Evolutionary conservation across 176 grass and related monocot genomes (phyloP).

Genomic region (Alloteropsis semialata): DNA sequence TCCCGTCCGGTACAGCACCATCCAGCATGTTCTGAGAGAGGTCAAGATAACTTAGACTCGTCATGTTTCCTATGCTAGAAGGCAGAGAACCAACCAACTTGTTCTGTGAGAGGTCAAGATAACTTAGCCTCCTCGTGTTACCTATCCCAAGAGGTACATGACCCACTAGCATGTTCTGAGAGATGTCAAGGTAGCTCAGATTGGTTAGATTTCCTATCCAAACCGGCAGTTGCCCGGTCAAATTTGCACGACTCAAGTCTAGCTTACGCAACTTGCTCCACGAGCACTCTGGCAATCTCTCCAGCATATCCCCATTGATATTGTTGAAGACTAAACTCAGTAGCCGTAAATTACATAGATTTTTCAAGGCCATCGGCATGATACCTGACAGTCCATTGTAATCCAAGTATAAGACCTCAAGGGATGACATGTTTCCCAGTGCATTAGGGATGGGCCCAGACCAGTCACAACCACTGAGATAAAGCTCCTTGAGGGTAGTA

Average conservation of each 20-base stretch:
- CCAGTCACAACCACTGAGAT: not conserved
- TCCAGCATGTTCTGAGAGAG: too few species aligned
- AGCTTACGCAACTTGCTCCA: not conserved
- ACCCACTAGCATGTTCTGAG: slow-evolving; percentile 16
- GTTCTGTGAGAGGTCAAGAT: too few species aligned
- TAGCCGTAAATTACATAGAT: slow-evolving; percentile 10
- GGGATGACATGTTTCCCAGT: not conserved
- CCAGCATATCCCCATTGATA: not conserved
- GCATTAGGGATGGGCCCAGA: not conserved
- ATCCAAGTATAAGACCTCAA: not conserved
- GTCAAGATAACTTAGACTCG: too few species aligned
- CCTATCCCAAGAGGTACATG: too few species aligned
- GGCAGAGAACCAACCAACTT: too few species aligned
- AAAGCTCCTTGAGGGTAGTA: not conserved
- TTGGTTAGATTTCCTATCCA: slow-evolving; percentile 21
- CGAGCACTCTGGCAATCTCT: not conserved
- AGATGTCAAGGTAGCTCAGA: slow-evolving; percentile 21
- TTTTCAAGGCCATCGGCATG: not conserved
- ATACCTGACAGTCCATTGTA: not conserved
- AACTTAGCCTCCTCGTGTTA: too few species aligned
- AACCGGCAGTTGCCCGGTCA: slow-evolving; percentile 12
- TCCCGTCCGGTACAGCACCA: slow-evolving; percentile 29
- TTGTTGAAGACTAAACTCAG: not conserved
- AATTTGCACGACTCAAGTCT: not conserved
- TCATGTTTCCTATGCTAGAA: too few species aligned